These are phyloP conservation scores for Skeletonema costatum DNA, from an alignment of 108 stramenopile species.

Conservation along the genomic window DNA sequence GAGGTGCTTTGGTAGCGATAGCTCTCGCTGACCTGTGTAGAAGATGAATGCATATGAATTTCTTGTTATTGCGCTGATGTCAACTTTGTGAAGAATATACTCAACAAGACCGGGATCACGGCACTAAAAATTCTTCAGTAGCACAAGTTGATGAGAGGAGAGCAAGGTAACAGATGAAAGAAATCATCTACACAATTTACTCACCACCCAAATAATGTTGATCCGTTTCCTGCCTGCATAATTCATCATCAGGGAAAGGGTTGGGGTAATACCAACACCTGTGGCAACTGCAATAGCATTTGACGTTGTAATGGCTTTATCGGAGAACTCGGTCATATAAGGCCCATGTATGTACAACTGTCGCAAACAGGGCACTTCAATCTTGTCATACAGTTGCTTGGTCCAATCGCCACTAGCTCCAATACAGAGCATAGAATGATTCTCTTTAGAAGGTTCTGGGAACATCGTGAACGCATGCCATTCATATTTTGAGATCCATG, in stretches of 20 bases:
- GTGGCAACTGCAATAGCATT: conserved; percentile 14
- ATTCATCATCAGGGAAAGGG: neutral
- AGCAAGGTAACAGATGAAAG: too few species aligned
- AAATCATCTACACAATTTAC: too few species aligned
- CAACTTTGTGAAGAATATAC: conserved; percentile 1
- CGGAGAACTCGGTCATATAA: neutral
- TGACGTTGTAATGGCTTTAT: neutral
- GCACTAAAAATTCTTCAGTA: neutral
- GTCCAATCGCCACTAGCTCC: conserved; percentile 1
- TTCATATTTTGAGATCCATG: conserved; percentile 11
- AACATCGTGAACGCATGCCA: conserved; percentile 4
- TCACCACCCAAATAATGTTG: conserved; percentile 10
- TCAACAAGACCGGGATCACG: conserved; percentile 14
- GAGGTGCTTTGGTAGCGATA: neutral
- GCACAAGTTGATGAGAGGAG: too few species aligned
- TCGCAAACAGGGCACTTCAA: neutral
- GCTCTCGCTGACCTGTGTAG: conserved; percentile 20
- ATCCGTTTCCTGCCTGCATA: conserved; percentile 7
- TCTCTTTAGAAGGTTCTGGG: neutral
- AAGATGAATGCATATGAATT: conserved; percentile 10
- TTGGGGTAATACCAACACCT: conserved; percentile 22
- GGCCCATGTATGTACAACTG: neutral
- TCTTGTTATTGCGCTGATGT: neutral
- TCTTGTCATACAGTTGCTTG: neutral
- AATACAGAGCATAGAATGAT: neutral